These are phyloP conservation scores for Apiospora sp. DNA, from an alignment of 2,329 filamentous ascomycete genomes.

Conservation along the genomic window DNA sequence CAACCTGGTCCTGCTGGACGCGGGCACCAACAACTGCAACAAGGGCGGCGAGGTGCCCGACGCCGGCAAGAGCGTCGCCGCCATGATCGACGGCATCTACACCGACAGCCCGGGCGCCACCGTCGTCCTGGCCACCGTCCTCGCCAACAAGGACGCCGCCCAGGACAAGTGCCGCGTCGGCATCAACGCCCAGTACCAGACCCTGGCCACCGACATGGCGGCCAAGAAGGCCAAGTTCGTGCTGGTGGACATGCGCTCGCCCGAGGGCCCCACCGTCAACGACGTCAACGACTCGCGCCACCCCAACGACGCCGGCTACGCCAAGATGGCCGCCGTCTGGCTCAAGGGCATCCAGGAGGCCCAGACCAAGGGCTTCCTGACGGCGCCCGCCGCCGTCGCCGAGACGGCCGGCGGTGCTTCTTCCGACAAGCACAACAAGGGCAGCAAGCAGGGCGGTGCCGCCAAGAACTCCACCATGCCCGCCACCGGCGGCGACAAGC, in stretches of 20 bases:
- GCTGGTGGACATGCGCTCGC: conserved; percentile 35
- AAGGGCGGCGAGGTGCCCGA: conserved; percentile 31
- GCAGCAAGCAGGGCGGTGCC: neutral
- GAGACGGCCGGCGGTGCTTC: neutral
- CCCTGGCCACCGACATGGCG: conserved; percentile 27
- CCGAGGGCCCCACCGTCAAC: conserved; percentile 31
- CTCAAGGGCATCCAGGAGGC: conserved; percentile 29
- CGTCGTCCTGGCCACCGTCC: conserved; percentile 36
- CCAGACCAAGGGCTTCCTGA: conserved; percentile 27
- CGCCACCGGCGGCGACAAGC: neutral
- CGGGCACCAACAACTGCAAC: conserved; percentile 39
- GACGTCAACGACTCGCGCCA: conserved; percentile 35
- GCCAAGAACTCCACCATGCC: neutral
- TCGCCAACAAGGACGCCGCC: conserved; percentile 35
- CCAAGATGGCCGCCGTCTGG: conserved; percentile 38
- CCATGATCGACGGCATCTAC: conserved; percentile 34
- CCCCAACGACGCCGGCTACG: conserved; percentile 37
- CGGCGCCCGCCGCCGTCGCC: neutral
- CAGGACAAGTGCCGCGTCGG: conserved; percentile 35
- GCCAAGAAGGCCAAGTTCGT: conserved; percentile 31
- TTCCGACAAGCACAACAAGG: neutral
- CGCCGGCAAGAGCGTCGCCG: conserved; percentile 32
- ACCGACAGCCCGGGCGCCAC: conserved; percentile 34
- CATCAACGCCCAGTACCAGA: conserved; percentile 34
- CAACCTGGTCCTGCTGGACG: conserved; percentile 35